Evolutionary conservation across 1,284 basidiomycete species (phyloP), one percentile per base, ranked within the genome.

Genomic region (Fomes fomentarius): DNA sequence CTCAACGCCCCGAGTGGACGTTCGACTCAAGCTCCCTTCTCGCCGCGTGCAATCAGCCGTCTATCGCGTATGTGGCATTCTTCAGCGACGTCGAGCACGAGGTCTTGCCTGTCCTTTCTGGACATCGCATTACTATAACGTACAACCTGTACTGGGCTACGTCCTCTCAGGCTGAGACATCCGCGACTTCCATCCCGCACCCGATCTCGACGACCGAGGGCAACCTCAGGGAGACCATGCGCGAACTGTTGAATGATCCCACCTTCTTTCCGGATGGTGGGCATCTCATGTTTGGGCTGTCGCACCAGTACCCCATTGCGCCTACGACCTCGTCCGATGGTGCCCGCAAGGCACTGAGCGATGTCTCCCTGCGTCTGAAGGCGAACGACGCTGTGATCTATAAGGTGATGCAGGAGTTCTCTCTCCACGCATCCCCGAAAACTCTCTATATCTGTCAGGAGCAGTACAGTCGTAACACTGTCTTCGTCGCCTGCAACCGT

Each of bases 41-140:
- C 4, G 44, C 60, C 0, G 25, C 54, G 14, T 6, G 28, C 8
- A 4, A 12, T 4, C 17, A 48, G 9, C 62, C 60, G 3, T 60
- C 60, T 2, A 56, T 75, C 34, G 70, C 67, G 1, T 77, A 69
- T 50, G 61, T 66, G 37, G 71, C 71, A 1, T 74, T 79, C 59
- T 77, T 68, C 66, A 71, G 74, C 50, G 76, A 79, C 61, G 69
- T 76, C 54, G 74, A 76, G 55, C 75, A 80, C 59, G 76, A 79
- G 57, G 74, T 81, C 10, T 28, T 63, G 0, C 66, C 66, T 1
- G 75, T 81, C 15, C 63, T 47, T 8, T 67, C 68, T 0, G 78
- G 79, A 0, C 67, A 71, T 50, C 69, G 75, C 4, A 65, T 80
- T 37, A 78, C 75, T 3, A 54, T 81, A 15, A 75, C 76, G 0